Percentiles rank a stretch among this genome's conserved stretches.
These are phyloP conservation scores for Boletus edulis DNA, from an alignment of 768 basidiomycete genomes.

Conservation along the genomic window DNA sequence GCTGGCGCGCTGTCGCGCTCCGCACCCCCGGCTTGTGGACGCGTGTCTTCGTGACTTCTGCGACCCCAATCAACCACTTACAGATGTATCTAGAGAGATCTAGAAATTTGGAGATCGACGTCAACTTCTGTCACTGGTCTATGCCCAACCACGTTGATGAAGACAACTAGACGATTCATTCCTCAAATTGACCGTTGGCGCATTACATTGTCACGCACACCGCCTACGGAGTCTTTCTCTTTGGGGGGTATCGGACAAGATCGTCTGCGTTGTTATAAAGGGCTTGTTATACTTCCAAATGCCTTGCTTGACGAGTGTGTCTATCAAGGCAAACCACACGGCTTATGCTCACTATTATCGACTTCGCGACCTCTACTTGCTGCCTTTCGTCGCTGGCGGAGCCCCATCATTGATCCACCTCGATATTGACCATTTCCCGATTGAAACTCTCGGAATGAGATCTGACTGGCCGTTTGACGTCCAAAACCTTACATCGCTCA, in stretches of 20 bases:
- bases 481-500: conserved; percentile 11
- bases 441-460: conserved; percentile 4
- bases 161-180: neutral
- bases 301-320: conserved; percentile 10
- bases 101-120: conserved; percentile 2
- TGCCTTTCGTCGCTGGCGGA: conserved; percentile 13
- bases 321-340: conserved; percentile 8
- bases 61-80: conserved; percentile 2
- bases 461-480: conserved; percentile 4
- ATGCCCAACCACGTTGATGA: neutral
- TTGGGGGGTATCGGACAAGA: conserved; percentile 15
- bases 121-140: conserved; percentile 15
- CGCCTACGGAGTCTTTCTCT: conserved; percentile 7
- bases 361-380: neutral
- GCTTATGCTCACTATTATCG: conserved; percentile 3
- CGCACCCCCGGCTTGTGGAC: conserved; percentile 9
- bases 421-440: conserved; percentile 16
- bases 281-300: neutral
- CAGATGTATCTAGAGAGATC: conserved; percentile 9
- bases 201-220: conserved; percentile 1
- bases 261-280: conserved; percentile 1
- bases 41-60: conserved; percentile 14
- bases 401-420: conserved; percentile 11
- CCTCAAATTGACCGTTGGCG: conserved; percentile 2
- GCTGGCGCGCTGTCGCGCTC: conserved; percentile 8